Base-by-base conservation (phyloP, 1,284 basidiomycete species). In the Peniophora sp. region DNA sequence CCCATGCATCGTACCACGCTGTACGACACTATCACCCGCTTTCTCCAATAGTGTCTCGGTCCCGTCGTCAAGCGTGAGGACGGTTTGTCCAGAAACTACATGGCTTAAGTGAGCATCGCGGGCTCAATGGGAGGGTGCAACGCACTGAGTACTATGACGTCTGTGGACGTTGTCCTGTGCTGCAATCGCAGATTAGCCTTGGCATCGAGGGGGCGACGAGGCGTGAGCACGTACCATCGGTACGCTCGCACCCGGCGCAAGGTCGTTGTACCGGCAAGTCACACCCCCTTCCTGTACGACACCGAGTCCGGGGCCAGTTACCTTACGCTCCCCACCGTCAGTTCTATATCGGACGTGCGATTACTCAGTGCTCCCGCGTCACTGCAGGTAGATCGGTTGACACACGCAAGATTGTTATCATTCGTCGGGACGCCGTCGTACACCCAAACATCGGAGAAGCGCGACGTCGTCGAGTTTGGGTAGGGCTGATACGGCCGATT, bases 91-190 rank as follows among this genome's bases (percentile, higher is more conserved):
- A 27, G 67, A 63, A 41, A 82, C 80, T 83, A 52, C 27, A 27
- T 48, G 6, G 24, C 44, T 35, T 43, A 37, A 17, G 3, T 43
- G 48, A 24, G 23, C 12, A 32, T 36, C 43, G 45, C 24, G 8
- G 24, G 6, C 0, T 22, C n/a, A n/a, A n/a, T n/a, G n/a, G n/a
- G n/a, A n/a, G n/a, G n/a, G n/a, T 32, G 27, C 27, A 32, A 32
- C 75, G 52, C 55, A 80, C 81, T 66, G 8, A 84, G 65, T 32
- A 83, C 75, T 55, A 83, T 82, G 56, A 80, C 78, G 57, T 85
- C 81, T 44, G 83, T 57, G 2, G 81, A 81, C 34, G 70, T 69
- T 5, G 81, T 71, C 27, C 70, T 61, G 55, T 73, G 72, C 72
- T 73, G 50, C n/a, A 32, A 12, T 27, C 15, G 23, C 18, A 27